These are phyloP conservation scores for Trebouxia sp. DNA, from an alignment of 139 green algal genomes.

Conservation along the genomic window DNA sequence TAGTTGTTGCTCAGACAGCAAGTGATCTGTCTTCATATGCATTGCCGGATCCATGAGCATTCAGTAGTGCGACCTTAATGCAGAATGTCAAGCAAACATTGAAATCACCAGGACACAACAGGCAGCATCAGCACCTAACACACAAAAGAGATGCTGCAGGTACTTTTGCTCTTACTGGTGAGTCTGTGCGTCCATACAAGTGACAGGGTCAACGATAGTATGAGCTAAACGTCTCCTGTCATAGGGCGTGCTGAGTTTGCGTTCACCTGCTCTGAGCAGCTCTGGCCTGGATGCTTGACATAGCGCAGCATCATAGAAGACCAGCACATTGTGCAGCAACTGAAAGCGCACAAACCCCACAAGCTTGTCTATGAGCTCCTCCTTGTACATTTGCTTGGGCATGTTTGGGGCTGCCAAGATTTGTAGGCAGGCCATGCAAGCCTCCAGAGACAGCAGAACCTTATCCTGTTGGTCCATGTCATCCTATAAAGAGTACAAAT, in stretches of 20 bases:
- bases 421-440: constrained; percentile 37
- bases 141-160: no score
- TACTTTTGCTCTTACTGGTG: no score
- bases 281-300: constrained; percentile 42
- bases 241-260: neutral
- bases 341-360: constrained; percentile 54
- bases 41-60: no score
- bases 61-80: no score
- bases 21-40: no score
- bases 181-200: no score
- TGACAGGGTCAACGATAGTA: neutral
- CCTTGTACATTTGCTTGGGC: constrained; percentile 49
- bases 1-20: neutral
- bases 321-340: constrained; percentile 70
- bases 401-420: constrained; percentile 51
- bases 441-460: constrained; percentile 8
- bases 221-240: neutral
- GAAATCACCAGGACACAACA: no score
- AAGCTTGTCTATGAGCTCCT: constrained; percentile 48
- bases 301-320: constrained; percentile 57
- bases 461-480: neutral
- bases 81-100: no score
- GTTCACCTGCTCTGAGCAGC: constrained; percentile 16
- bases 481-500: neutral
- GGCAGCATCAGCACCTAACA: no score